Evolutionary conservation across 495 filamentous ascomycete genomes (phyloP).

Genomic region (Daldinia bambusicola): DNA sequence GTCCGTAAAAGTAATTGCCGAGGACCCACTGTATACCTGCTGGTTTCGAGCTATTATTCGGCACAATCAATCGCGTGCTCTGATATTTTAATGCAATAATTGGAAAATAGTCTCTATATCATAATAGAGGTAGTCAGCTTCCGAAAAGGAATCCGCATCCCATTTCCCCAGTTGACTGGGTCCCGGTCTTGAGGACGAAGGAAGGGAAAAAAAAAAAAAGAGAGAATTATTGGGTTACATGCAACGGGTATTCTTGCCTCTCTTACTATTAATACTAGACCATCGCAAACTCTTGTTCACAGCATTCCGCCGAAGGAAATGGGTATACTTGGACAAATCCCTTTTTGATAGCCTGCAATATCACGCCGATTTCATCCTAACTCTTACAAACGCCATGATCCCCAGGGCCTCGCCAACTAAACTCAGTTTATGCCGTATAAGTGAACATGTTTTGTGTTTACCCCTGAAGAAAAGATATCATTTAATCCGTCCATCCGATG

Average conservation of each 20-base stretch:
- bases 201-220: neutral
- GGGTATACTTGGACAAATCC: conserved; percentile 6
- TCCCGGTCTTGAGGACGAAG: neutral
- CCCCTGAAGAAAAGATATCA: conserved; percentile 44
- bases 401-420: conserved; percentile 11
- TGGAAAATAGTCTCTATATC: neutral
- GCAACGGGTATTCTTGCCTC: neutral
- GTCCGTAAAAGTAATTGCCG: conserved; percentile 27
- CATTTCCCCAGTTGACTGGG: neutral
- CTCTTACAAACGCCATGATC: conserved; percentile 35
- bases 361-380: conserved; percentile 34
- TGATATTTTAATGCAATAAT: conserved; percentile 18
- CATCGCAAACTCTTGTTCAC: conserved; percentile 2
- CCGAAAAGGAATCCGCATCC: neutral
- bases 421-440: conserved; percentile 26
- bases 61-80: conserved; percentile 35
- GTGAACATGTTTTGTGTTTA: conserved; percentile 27
- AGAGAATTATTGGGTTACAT: neutral
- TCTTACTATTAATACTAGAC: neutral
- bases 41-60: conserved; percentile 26
- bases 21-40: conserved; percentile 25
- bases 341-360: conserved; percentile 30
- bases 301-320: neutral
- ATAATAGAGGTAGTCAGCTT: conserved; percentile 2
- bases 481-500: conserved; percentile 39